Evolutionary conservation across 163 green algal genomes (phyloP).

Genomic region (Volvox carteri): DNA sequence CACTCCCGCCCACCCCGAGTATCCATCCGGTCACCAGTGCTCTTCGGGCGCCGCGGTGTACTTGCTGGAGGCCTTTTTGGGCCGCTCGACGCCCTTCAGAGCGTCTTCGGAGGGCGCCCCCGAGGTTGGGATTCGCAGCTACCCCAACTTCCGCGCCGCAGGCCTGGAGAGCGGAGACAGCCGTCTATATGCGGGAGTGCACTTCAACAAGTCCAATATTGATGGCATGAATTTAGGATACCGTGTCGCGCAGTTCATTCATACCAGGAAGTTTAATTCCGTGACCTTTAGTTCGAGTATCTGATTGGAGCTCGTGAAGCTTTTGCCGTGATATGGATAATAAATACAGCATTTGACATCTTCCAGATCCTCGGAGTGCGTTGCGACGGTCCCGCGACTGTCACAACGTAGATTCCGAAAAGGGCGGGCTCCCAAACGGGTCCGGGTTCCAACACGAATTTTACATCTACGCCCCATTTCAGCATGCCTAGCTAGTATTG

Average conservation of each 20-base stretch:
- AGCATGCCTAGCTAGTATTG: too few species aligned
- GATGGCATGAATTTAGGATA: constrained; percentile 15
- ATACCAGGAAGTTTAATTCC: not conserved
- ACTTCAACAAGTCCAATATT: constrained; percentile 36
- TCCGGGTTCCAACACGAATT: too few species aligned
- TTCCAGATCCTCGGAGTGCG: too few species aligned
- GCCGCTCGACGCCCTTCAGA: not conserved
- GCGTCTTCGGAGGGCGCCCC: not conserved
- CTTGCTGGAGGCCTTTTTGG: not conserved
- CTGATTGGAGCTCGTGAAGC: too few species aligned
- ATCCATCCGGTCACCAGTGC: constrained; percentile 54
- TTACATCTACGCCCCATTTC: too few species aligned
- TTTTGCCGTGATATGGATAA: too few species aligned
- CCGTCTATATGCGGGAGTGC: constrained; percentile 10
- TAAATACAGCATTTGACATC: too few species aligned
- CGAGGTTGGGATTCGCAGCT: not conserved
- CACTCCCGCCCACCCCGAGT: constrained; percentile 52
- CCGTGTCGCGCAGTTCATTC: not conserved
- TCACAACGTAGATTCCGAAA: too few species aligned
- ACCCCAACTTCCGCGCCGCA: constrained; percentile 38
- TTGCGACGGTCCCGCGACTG: too few species aligned
- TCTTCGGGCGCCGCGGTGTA: not conserved
- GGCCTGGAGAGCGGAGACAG: constrained; percentile 25
- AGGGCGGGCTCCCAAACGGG: too few species aligned
- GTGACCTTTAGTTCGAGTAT: not conserved